Evolutionary conservation across 495 filamentous ascomycete species (phyloP).

Genomic region (Aspergillus avenaceus): DNA sequence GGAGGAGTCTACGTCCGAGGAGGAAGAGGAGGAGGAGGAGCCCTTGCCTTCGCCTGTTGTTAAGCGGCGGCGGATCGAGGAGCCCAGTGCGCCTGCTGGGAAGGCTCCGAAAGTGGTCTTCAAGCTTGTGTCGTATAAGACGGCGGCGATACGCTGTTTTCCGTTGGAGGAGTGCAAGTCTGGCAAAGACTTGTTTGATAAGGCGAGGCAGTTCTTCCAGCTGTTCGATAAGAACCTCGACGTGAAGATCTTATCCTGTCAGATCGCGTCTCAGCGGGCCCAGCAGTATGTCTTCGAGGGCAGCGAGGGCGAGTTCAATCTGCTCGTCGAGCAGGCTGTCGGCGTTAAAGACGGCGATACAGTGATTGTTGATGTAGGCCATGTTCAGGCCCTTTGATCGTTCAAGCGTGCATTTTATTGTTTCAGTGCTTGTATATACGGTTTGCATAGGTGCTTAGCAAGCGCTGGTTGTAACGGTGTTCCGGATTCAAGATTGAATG

Average conservation of each 20-base stretch:
- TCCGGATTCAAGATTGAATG: no score
- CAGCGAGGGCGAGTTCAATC: conserved; percentile 19
- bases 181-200: conserved; percentile 14
- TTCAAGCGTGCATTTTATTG: background rate
- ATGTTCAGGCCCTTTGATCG: background rate
- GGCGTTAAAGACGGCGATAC: background rate
- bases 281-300: conserved; percentile 17
- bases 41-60: no score
- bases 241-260: conserved; percentile 12
- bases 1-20: background rate
- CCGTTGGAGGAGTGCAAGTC: conserved; percentile 10
- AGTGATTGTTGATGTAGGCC: conserved; percentile 9
- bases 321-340: conserved; percentile 16
- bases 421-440: background rate
- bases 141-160: conserved; percentile 10
- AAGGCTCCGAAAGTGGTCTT: conserved; percentile 4
- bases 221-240: conserved; percentile 3
- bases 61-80: background rate
- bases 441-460: no score
- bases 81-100: background rate
- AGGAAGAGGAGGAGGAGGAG: conserved; percentile 2
- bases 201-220: conserved; percentile 18
- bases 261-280: conserved; percentile 12
- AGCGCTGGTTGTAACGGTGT: no score
- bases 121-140: conserved; percentile 8